phyloP scores from a whole-genome alignment of 371 early-diverging fungal species.

The Mucor indicus region DNA sequence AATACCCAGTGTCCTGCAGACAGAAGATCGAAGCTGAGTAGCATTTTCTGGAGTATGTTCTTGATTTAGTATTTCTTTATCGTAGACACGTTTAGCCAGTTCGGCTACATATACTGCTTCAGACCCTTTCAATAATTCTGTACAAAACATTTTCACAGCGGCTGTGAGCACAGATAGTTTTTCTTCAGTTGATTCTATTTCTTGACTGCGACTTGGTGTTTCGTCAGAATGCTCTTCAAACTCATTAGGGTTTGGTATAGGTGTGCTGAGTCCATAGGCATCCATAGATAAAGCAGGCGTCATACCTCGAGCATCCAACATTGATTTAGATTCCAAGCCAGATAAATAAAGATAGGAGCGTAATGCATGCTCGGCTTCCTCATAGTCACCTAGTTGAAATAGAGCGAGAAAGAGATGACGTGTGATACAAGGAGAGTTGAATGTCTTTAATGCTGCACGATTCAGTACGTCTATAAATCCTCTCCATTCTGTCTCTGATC shows the following conservation, averaged over 20 bases:
- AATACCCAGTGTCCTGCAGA: conserved; percentile 55
- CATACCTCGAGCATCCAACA: conserved; percentile 13
- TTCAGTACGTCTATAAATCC: conserved; percentile 49
- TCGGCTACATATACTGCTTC: conserved; percentile 50
- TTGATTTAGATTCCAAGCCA: conserved; percentile 26
- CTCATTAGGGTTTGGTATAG: conserved; percentile 7
- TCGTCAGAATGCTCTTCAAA: background rate
- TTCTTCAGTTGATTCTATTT: conserved; percentile 28
- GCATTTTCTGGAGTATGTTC: background rate
- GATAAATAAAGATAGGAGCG: conserved; percentile 58
- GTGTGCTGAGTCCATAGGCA: conserved; percentile 11
- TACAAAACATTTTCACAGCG: conserved; percentile 46
- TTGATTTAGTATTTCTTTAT: conserved; percentile 10
- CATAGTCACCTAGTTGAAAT: conserved; percentile 62
- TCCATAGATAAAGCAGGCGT: conserved; percentile 28
- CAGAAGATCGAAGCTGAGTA: no score
- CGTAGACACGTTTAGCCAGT: conserved; percentile 28
- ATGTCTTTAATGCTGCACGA: conserved; percentile 59
- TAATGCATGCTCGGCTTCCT: conserved; percentile 69
- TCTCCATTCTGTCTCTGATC: conserved; percentile 16
- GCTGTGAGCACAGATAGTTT: conserved; percentile 38
- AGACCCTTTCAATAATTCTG: conserved; percentile 35
- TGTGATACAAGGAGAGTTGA: conserved; percentile 68
- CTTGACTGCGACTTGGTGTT: conserved; percentile 20
- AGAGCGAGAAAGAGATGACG: conserved; percentile 60